phyloP scores from a whole-genome alignment of 139 green algal species.

The Astrephomene gubernaculifera region DNA sequence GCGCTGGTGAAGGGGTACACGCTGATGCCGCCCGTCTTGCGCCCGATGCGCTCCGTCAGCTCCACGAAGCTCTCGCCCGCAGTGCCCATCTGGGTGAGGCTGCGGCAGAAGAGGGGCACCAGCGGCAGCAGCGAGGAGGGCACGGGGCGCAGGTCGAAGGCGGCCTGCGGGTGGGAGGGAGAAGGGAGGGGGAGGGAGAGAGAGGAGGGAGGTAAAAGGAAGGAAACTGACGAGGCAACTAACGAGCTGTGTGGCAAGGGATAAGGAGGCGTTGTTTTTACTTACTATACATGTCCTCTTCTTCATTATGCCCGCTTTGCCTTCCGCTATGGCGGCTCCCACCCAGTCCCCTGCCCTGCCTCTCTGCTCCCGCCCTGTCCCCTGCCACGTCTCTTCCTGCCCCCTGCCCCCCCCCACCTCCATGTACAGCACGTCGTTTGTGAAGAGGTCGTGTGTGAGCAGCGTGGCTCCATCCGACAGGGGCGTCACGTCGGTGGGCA shows the following conservation, averaged over 20 bases:
- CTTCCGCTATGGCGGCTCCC: neutral
- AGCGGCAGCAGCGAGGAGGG: slow-evolving; percentile 92
- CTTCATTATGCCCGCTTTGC: too few relatives aligned
- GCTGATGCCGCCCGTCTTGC: slow-evolving; percentile 95
- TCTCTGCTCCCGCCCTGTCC: neutral
- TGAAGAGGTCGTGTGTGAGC: slow-evolving; percentile 97
- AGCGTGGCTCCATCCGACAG: slow-evolving; percentile 76
- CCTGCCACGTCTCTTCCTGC: neutral
- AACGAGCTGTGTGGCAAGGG: too few relatives aligned
- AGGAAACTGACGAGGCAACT: too few relatives aligned
- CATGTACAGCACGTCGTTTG: slow-evolving; percentile 98
- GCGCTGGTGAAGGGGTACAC: slow-evolving; percentile 89
- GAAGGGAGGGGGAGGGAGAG: neutral
- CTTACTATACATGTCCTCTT: too few relatives aligned
- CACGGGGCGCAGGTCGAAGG: slow-evolving; percentile 71
- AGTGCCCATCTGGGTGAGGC: slow-evolving; percentile 91
- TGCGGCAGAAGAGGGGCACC: slow-evolving; percentile 96
- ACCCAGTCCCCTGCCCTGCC: neutral
- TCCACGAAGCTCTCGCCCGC: slow-evolving; percentile 91
- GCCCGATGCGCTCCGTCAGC: slow-evolving; percentile 96
- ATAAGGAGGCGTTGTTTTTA: too few relatives aligned
- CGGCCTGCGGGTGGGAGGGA: slow-evolving; percentile 29
- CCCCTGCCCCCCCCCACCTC: slow-evolving; percentile 64
- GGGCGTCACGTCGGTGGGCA: slow-evolving; percentile 80
- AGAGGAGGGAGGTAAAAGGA: neutral